Percentiles rank a stretch among this genome's conserved stretches.
phyloP scores from a whole-genome alignment of 306 rosid genomes.

The Vigna trinervia region DNA sequence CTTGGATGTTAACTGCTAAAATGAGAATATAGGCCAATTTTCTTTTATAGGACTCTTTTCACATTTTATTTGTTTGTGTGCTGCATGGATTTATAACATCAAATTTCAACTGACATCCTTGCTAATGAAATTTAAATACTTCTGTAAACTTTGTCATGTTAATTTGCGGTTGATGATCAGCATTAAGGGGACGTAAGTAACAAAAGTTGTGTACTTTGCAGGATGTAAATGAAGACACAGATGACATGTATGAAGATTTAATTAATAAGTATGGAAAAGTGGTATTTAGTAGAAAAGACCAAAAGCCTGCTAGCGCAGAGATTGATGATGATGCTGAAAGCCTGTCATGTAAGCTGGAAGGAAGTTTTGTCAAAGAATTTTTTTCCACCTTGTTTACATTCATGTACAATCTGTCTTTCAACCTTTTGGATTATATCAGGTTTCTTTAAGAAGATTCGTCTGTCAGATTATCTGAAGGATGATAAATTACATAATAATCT shows the following conservation, averaged over 20 bases:
- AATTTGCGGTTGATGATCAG: conserved; percentile 21
- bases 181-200: conserved; percentile 33
- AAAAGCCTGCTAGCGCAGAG: conserved; percentile 71
- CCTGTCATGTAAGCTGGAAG: conserved; percentile 79
- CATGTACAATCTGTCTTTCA: not conserved
- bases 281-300: conserved; percentile 70
- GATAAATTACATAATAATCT: conserved; percentile 9
- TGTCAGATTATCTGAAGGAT: conserved; percentile 21
- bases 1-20: conserved; percentile 10
- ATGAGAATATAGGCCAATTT: conserved; percentile 8
- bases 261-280: conserved; percentile 85
- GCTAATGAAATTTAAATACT: conserved; percentile 6
- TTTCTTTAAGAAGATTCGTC: conserved; percentile 5
- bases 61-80: conserved; percentile 9
- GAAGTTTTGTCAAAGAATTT: conserved; percentile 11
- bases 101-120: not conserved
- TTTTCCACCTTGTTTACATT: conserved; percentile 10
- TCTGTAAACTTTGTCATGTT: not conserved
- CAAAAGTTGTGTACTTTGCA: conserved; percentile 50
- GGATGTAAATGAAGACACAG: conserved; percentile 76
- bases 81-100: conserved; percentile 10
- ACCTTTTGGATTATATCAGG: conserved; percentile 13
- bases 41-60: conserved; percentile 26
- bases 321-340: conserved; percentile 93
- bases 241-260: conserved; percentile 87